Percentiles rank a stretch among this genome's conserved stretches.
Conservation (phyloP, 2,329 filamentous ascomycete genomes). For the Tolypocladium cylindrosporum region DNA sequence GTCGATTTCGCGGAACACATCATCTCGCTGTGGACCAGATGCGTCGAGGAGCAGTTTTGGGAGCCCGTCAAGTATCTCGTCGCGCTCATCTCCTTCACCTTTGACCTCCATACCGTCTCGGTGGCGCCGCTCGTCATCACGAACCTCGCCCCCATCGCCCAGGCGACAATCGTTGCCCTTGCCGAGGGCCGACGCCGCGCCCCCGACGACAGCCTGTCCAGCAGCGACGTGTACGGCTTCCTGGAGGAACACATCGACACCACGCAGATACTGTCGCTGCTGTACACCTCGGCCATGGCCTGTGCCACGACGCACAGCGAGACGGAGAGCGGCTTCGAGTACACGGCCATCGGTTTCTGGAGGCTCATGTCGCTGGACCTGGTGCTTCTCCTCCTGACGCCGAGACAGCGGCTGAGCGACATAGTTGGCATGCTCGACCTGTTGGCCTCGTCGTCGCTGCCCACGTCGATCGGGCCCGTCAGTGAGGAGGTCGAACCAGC, state of each 20-base stretch:
- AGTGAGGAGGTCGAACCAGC: constrained; percentile 30
- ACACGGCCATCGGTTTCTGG: constrained; percentile 49
- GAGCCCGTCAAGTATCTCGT: constrained; percentile 56
- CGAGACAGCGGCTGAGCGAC: constrained; percentile 53
- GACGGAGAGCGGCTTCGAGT: constrained; percentile 17
- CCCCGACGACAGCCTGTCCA: constrained; percentile 36
- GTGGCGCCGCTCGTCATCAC: constrained; percentile 51
- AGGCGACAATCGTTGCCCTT: constrained; percentile 50
- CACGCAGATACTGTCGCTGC: constrained; percentile 50
- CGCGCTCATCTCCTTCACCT: constrained; percentile 52
- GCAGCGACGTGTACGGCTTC: constrained; percentile 23
- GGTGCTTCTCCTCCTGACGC: constrained; percentile 55
- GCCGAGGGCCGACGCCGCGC: constrained; percentile 45
- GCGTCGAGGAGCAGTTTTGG: constrained; percentile 53
- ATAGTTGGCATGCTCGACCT: constrained; percentile 56
- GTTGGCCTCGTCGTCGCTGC: constrained; percentile 54
- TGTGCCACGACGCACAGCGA: constrained; percentile 35
- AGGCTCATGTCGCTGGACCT: constrained; percentile 55
- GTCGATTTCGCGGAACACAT: constrained; percentile 55
- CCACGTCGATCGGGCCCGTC: constrained; percentile 58
- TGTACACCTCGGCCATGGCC: constrained; percentile 53
- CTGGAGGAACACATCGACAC: constrained; percentile 51
- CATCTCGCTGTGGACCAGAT: constrained; percentile 58
- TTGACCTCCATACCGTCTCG: constrained; percentile 49
- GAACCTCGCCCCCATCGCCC: constrained; percentile 42